phyloP scores from a whole-genome alignment of 495 filamentous ascomycete genomes.

The Podospora conica region DNA sequence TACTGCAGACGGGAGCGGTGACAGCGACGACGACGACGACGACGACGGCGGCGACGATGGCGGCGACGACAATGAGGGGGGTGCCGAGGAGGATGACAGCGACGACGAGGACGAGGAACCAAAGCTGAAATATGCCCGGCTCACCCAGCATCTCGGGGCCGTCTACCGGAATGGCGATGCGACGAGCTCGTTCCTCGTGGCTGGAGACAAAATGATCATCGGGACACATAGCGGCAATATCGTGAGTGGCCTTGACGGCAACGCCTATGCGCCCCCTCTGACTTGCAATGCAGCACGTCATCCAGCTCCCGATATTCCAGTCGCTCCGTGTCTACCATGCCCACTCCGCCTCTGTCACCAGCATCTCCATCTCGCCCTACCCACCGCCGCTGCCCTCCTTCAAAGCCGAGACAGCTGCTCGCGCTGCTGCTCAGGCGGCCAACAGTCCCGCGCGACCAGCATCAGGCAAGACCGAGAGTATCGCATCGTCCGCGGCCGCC shows the following conservation, averaged over 20 bases:
- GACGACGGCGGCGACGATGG: conserved; percentile 21
- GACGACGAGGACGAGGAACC: conserved; percentile 95
- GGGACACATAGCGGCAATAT: conserved; percentile 97
- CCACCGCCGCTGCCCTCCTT: conserved; percentile 63
- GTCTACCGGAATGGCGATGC: conserved; percentile 94
- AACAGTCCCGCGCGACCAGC: conserved; percentile 32
- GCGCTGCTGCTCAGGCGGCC: conserved; percentile 38
- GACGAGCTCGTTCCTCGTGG: conserved; percentile 81
- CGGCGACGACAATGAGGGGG: conserved; percentile 36
- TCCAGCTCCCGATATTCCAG: conserved; percentile 74
- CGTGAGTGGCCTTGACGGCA: conserved; percentile 46
- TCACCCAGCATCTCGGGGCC: conserved; percentile 70
- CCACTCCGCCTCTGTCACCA: conserved; percentile 84
- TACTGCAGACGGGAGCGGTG: conserved; percentile 4
- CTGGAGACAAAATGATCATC: conserved; percentile 94
- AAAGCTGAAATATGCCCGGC: conserved; percentile 79
- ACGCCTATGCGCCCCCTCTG: conserved; percentile 3
- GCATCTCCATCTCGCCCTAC: conserved; percentile 84
- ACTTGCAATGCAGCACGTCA: conserved; percentile 59
- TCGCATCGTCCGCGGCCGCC: conserved; percentile 46
- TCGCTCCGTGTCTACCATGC: conserved; percentile 79
- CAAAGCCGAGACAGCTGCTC: conserved; percentile 47
- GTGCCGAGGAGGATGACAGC: conserved; percentile 62
- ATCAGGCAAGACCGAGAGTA: conserved; percentile 42
- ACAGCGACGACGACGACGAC: conserved; percentile 12